Evolutionary conservation across 768 basidiomycete genomes (phyloP), one percentile per base, ranked within the genome.

Genomic region (Postia placenta): DNA sequence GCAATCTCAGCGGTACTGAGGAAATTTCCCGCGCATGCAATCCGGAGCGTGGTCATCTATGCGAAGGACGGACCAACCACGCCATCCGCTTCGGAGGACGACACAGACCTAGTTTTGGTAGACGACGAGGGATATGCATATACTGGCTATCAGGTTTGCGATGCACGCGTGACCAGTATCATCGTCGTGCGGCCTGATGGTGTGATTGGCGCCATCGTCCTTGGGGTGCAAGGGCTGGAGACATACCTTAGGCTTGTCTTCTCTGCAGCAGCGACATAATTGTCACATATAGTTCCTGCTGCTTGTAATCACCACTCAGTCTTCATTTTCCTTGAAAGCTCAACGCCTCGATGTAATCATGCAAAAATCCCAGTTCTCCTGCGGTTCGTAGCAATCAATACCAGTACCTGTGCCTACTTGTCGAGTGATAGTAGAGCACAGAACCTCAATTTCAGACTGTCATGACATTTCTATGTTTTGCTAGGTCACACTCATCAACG

Each of bases 121-220:
- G 50, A 51, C 39, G 9, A 30, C 4, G 45, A 42, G n/a, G 50
- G 50, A 14, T 39, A 51, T 41, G 50, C 45, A 3, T 47, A 30
- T 20, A 9, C 40, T 7, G 50, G 36, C 11, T 51, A 51, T 19
- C 30, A 27, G 12, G 19, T 40, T 19, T 4, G 15, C 12, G 30
- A 17, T 15, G 47, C 25, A 12, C 24, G 23, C 11, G 5, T 17
- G n/a, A 24, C 17, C 11, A 27, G 27, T 14, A n/a, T 44, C 15
- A 35, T 45, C 2, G 44, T 49, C 20, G 43, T 45, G 11, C 2
- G 49, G 20, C 49, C 49, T 4, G 49, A 45, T 27, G 49, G 49
- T 11, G 37, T 50, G 9, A 27, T 50, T 17, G 49, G 49, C 2
- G 49, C 35, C 9, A 45, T 50, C 4, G 30, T 50, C 4, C n/a